Evolutionary conservation across 116 monocot species (phyloP).

Genomic region (Dioscorea cayenensis): DNA sequence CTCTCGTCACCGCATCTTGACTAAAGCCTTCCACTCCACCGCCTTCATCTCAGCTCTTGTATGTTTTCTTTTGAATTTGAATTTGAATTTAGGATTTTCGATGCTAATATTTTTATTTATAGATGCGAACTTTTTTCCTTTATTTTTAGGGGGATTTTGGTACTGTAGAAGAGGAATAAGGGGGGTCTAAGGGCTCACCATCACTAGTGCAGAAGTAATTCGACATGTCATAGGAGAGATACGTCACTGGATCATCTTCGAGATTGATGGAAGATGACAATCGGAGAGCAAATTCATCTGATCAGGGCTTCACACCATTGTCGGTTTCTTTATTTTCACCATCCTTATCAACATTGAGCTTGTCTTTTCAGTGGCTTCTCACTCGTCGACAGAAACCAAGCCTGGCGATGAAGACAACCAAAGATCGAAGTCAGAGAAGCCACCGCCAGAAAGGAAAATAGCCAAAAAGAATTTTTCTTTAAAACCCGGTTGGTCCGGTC

Average conservation of each 20-base stretch:
- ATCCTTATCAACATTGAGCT: background rate
- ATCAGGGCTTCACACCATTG: background rate
- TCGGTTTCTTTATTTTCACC: background rate
- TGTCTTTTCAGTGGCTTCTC: background rate
- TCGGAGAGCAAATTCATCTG: background rate
- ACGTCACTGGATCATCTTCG: background rate
- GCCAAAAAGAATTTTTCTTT: no score
- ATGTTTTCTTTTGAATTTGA: background rate
- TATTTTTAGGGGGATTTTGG: background rate
- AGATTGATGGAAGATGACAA: background rate
- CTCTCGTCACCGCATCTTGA: background rate
- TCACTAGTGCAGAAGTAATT: background rate
- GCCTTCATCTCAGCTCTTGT: background rate
- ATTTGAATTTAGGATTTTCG: background rate
- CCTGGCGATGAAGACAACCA: background rate
- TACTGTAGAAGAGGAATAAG: background rate
- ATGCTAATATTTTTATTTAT: background rate
- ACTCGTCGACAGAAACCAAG: background rate
- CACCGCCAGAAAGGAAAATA: background rate
- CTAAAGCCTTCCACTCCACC: background rate
- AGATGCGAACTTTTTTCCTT: background rate
- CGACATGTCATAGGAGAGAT: background rate
- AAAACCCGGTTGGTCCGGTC: no score
- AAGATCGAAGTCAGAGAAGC: background rate
- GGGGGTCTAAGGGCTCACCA: background rate